Base-by-base conservation (phyloP, 2,329 filamentous ascomycete species). In the Coniella vitis region DNA sequence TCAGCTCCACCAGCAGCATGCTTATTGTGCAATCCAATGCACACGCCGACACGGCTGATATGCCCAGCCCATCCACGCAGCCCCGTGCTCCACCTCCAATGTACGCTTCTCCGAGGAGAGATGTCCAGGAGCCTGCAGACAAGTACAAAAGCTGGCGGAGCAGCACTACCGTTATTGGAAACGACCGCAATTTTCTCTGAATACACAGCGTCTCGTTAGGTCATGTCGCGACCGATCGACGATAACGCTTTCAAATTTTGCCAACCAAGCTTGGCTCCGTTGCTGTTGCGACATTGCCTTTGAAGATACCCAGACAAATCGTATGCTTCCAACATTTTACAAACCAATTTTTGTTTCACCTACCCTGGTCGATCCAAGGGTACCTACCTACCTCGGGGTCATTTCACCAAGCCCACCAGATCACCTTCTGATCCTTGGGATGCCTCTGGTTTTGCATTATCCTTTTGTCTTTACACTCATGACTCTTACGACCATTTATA, bases 1-100 rank as follows among this genome's bases (percentile, higher is more conserved):
- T 83, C 47, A 82, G 77, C 56, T 81, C 75, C 60, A 81, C 77
- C 45, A 81, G 76, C 60, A 81, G 74, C 61, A 64, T 81, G 59
- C 67, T 83, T 46, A 68, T 82, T 39, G 70, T 80, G 48, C 76
- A 81, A 65, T 76, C 76, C 52, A 80, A 80, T 60, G 67, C 69
- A 51, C 72, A 70, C 52, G 65, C 25, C 44, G 22, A 21, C 25
- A 7, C n/a, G 7, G 25, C 39, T 9, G 39, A 5, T 12, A 64
- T 51, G 43, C 29, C 57, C 53, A 29, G 25, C 62, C 66, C 51
- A 60, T 68, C 53, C 52, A 8, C 64, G 47, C 63, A 60, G 48
- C 58, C 64, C 38, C 60, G 60, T 40, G 61, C 60, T 20, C 54
- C 60, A 19, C 58, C 60, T 14, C 59, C 63, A 4, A 57, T 62